Evolutionary conservation across 2,329 filamentous ascomycete genomes (phyloP).

Genomic region (Clarireedia paspali): DNA sequence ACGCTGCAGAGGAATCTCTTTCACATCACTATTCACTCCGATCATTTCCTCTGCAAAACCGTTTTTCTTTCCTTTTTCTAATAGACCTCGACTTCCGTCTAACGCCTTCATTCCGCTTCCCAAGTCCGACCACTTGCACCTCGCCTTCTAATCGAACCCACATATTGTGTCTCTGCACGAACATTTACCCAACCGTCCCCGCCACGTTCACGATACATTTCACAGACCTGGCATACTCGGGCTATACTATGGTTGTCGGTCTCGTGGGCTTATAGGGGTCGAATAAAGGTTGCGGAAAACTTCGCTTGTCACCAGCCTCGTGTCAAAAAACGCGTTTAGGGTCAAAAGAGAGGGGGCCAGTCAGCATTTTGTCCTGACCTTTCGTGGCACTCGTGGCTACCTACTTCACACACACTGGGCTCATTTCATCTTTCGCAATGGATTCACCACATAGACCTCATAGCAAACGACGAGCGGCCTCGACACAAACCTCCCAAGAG

Average conservation of each 20-base stretch:
- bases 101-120: no score
- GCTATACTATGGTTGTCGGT: constrained; percentile 20
- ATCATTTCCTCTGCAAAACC: no score
- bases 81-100: no score
- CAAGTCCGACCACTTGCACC: not conserved
- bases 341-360: constrained; percentile 15
- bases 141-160: not conserved
- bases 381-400: constrained; percentile 8
- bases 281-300: constrained; percentile 14
- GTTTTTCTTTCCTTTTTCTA: not conserved
- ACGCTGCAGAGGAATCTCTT: not conserved
- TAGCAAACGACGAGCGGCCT: constrained; percentile 17
- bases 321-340: constrained; percentile 24
- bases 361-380: constrained; percentile 2
- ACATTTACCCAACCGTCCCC: constrained; percentile 3
- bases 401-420: not conserved
- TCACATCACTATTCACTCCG: no score
- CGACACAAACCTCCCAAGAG: constrained; percentile 12
- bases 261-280: constrained; percentile 16
- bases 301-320: constrained; percentile 19
- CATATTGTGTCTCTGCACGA: no score
- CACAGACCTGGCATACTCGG: constrained; percentile 7
- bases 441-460: constrained; percentile 21
- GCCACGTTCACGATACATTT: constrained; percentile 7
- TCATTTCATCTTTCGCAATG: constrained; percentile 12